Evolutionary conservation across 2,329 filamentous ascomycete species (phyloP).

Genomic region (Lachnellula cervina): DNA sequence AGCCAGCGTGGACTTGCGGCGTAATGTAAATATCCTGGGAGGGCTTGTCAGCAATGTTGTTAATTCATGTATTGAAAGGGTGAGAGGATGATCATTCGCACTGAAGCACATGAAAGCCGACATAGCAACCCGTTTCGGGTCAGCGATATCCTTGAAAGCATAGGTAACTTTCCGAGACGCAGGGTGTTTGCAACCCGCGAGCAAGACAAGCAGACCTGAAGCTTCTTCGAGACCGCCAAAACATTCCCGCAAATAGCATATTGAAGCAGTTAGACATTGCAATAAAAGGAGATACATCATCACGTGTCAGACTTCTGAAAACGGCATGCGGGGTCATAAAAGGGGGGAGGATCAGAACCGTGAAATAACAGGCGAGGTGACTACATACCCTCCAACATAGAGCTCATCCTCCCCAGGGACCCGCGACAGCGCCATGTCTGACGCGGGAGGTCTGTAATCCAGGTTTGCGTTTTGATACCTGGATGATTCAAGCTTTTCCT

Average conservation of each 20-base stretch:
- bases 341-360: neutral
- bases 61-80: no score
- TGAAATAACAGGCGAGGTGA: slow-evolving; percentile 1
- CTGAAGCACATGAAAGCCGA: no score
- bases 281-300: neutral
- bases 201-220: neutral
- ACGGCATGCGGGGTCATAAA: slow-evolving; percentile 32
- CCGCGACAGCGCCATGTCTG: slow-evolving; percentile 56
- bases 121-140: no score
- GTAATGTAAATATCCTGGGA: slow-evolving; percentile 71
- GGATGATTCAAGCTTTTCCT: neutral
- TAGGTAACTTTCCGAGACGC: no score
- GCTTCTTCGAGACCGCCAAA: neutral
- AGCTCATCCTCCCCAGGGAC: slow-evolving; percentile 66
- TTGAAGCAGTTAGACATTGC: neutral
- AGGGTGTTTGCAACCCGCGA: no score
- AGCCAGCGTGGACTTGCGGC: slow-evolving; percentile 63
- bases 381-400: slow-evolving; percentile 71
- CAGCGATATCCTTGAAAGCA: no score
- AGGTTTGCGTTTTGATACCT: slow-evolving; percentile 7
- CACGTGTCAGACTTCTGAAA: slow-evolving; percentile 20
- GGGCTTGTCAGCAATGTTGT: no score
- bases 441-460: slow-evolving; percentile 21
- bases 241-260: neutral
- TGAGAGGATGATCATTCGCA: no score